phyloP scores from a whole-genome alignment of 192 early-diverging fungal genomes.

The Mortierella claussenii region DNA sequence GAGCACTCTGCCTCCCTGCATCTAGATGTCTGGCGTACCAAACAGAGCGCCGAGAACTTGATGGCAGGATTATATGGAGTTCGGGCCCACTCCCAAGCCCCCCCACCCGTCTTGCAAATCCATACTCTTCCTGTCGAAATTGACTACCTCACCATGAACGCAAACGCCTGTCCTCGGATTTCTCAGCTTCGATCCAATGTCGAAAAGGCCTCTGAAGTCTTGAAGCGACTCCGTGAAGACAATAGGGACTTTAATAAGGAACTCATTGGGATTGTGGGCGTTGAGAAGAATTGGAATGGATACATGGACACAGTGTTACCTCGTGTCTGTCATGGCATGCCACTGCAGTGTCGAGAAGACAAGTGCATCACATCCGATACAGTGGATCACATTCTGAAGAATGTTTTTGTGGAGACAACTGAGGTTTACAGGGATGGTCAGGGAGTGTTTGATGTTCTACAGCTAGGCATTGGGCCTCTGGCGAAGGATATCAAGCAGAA shows the following conservation, averaged over 20 bases:
- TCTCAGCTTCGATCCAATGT: slow-evolving; percentile 4
- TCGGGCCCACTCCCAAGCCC: background rate
- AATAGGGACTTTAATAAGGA: slow-evolving; percentile 22
- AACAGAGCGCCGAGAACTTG: slow-evolving; percentile 45
- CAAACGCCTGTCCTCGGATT: slow-evolving; percentile 33
- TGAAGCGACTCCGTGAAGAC: slow-evolving; percentile 20
- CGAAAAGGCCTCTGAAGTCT: slow-evolving; percentile 20
- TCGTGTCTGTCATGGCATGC: slow-evolving; percentile 26
- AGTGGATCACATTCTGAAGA: slow-evolving; percentile 13
- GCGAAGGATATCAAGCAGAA: slow-evolving; percentile 37
- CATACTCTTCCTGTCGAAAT: slow-evolving; percentile 38
- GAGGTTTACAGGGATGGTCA: slow-evolving; percentile 27
- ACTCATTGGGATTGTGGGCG: slow-evolving; percentile 17
- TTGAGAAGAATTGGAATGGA: slow-evolving; percentile 23
- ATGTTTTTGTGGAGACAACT: slow-evolving; percentile 19
- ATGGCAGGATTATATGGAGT: slow-evolving; percentile 49
- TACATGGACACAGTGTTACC: slow-evolving; percentile 49
- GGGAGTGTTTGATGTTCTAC: slow-evolving; percentile 23
- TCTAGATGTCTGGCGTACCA: slow-evolving; percentile 46
- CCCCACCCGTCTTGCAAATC: slow-evolving; percentile 28
- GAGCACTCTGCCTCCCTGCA: background rate
- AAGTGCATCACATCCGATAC: slow-evolving; percentile 16
- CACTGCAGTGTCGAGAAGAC: slow-evolving; percentile 22
- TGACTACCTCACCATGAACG: slow-evolving; percentile 40
- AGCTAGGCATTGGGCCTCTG: slow-evolving; percentile 40